phyloP scores from a whole-genome alignment of 225 moss, liverwort and hornwort genomes.

The Marchantia paleacea region DNA sequence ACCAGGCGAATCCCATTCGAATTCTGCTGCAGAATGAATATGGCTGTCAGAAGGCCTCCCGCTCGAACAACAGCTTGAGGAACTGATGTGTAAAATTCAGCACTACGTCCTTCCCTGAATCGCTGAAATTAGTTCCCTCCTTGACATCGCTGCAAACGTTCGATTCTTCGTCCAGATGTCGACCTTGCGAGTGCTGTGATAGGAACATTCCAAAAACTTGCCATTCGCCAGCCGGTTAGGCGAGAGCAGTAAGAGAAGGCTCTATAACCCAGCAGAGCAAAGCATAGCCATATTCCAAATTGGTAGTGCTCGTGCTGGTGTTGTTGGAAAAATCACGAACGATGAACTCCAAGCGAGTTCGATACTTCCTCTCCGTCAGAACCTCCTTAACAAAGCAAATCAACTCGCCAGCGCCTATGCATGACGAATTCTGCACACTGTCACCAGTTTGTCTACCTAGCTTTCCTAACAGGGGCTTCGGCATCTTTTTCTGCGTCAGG shows the following conservation, averaged over 20 bases:
- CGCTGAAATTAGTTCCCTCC: too few species aligned
- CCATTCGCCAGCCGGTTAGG: not conserved
- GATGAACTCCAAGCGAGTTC: conserved; percentile 15
- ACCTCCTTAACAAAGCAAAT: conserved; percentile 18
- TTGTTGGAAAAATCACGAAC: conserved; percentile 15
- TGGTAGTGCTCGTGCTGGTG: not conserved
- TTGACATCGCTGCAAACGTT: too few species aligned
- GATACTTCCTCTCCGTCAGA: not conserved
- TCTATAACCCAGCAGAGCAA: conserved; percentile 20
- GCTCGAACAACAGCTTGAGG: too few species aligned
- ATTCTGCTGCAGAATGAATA: too few species aligned
- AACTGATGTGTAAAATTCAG: too few species aligned
- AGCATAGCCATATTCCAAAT: conserved; percentile 18
- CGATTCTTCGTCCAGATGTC: too few species aligned
- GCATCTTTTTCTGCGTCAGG: not conserved
- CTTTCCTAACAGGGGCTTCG: conserved; percentile 1
- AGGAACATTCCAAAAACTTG: too few species aligned
- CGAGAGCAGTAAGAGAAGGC: conserved; percentile 11
- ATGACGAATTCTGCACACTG: conserved; percentile 14
- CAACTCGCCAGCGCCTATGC: conserved; percentile 1
- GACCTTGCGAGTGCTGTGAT: too few species aligned
- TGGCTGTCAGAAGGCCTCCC: too few species aligned
- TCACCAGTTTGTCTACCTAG: conserved; percentile 3
- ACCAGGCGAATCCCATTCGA: too few species aligned
- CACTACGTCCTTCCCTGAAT: too few species aligned